Evolutionary conservation across 805 yeast genomes (phyloP).

Genomic region (Ascoidea asiatica): DNA sequence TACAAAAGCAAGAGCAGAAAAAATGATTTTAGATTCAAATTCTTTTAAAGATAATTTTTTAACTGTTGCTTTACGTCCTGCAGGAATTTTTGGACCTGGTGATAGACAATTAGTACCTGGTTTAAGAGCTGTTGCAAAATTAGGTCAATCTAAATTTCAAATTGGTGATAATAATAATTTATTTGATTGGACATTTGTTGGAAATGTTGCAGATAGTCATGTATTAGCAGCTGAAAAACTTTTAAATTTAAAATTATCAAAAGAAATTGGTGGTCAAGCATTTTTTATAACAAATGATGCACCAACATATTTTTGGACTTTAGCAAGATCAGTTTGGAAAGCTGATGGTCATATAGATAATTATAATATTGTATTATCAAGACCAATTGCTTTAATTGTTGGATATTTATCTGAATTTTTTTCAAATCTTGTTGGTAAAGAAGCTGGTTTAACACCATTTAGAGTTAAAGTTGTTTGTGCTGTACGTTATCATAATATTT

Average conservation of each 20-base stretch:
- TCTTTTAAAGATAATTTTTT: conserved; percentile 37
- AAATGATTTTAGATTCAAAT: conserved; percentile 64
- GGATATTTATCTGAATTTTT: conserved; percentile 75
- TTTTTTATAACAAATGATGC: conserved; percentile 89
- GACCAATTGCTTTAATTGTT: conserved; percentile 64
- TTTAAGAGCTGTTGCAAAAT: conserved; percentile 62
- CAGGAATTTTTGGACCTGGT: conserved; percentile 98
- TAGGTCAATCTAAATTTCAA: conserved; percentile 86
- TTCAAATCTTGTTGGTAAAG: conserved; percentile 60
- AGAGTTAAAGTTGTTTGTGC: conserved; percentile 91
- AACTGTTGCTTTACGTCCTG: conserved; percentile 88
- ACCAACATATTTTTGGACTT: conserved; percentile 93
- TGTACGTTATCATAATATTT: conserved; percentile 79
- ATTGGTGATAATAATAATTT: conserved; percentile 88
- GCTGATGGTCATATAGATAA: conserved; percentile 80
- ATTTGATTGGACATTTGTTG: conserved; percentile 97
- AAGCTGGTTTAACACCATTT: conserved; percentile 91
- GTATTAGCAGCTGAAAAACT: conserved; percentile 79
- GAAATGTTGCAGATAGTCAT: conserved; percentile 95
- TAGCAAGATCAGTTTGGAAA: conserved; percentile 95
- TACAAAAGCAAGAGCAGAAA: conserved; percentile 88
- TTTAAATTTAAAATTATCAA: conserved; percentile 28
- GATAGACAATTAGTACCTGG: conserved; percentile 96
- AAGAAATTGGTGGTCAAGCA: conserved; percentile 63
- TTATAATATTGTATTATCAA: conserved; percentile 50